Conservation (phyloP, 1,139 yeast species). For the Lipomyces yarrowii region DNA sequence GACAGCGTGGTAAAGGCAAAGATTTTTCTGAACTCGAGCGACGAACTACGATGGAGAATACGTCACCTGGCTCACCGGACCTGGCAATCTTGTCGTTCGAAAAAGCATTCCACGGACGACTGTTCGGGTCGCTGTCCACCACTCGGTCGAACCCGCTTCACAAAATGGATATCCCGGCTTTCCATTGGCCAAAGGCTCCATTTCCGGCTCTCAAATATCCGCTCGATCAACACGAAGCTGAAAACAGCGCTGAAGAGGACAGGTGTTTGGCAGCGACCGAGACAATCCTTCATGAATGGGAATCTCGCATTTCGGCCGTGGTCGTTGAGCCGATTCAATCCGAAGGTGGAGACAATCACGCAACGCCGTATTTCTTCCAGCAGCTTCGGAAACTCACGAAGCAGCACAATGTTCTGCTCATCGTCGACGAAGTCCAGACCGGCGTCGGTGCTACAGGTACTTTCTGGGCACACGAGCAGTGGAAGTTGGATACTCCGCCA, state of each 20-base stretch:
- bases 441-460: slow-evolving; percentile 87
- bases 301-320: slow-evolving; percentile 69
- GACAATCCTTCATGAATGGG: slow-evolving; percentile 57
- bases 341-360: slow-evolving; percentile 89
- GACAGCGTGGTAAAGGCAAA: slow-evolving; percentile 53
- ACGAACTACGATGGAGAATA: slow-evolving; percentile 63
- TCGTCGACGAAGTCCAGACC: slow-evolving; percentile 84
- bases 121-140: slow-evolving; percentile 75
- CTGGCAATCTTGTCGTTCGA: slow-evolving; percentile 72
- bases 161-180: slow-evolving; percentile 80
- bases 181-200: slow-evolving; percentile 86
- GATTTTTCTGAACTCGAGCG: slow-evolving; percentile 64
- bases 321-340: slow-evolving; percentile 82
- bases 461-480: slow-evolving; percentile 87
- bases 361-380: slow-evolving; percentile 72
- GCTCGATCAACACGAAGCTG: slow-evolving; percentile 56
- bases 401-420: slow-evolving; percentile 67
- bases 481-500: slow-evolving; percentile 69
- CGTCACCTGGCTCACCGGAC: slow-evolving; percentile 66
- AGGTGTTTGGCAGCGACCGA: slow-evolving; percentile 66
- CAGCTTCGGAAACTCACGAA: slow-evolving; percentile 71
- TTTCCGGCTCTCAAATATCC: slow-evolving; percentile 79
- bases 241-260: slow-evolving; percentile 64
- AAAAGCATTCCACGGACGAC: slow-evolving; percentile 80
- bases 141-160: slow-evolving; percentile 83